phyloP scores from a whole-genome alignment of 116 monocot genomes.

The Zostera marina region DNA sequence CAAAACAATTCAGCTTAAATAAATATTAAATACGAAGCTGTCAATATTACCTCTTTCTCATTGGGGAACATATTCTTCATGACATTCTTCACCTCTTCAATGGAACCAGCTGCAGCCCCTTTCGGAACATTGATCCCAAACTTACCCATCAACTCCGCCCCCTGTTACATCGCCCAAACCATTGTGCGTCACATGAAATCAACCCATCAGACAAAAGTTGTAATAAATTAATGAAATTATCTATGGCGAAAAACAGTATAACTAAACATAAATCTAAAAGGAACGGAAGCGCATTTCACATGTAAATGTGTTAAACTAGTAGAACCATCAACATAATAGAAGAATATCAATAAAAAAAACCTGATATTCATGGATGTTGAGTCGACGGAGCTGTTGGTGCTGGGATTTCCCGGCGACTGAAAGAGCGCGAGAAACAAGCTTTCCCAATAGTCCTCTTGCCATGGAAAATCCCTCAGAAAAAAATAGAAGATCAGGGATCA shows the following conservation, averaged over 20 bases:
- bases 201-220: too few species aligned
- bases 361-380: conserved; percentile 99
- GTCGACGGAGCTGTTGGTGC: conserved; percentile 89
- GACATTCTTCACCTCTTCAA: conserved; percentile 55
- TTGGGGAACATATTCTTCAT: conserved; percentile 45
- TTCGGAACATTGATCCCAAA: conserved; percentile 84
- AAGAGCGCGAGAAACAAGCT: conserved; percentile 38
- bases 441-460: conserved; percentile 51
- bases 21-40: background rate
- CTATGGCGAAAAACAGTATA: too few species aligned
- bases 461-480: conserved; percentile 4
- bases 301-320: background rate
- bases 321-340: background rate
- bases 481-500: background rate
- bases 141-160: conserved; percentile 89
- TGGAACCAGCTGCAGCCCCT: conserved; percentile 59
- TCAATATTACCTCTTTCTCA: conserved; percentile 55
- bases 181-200: background rate
- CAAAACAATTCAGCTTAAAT: background rate
- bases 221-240: too few species aligned
- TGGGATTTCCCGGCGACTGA: conserved; percentile 64
- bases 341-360: conserved; percentile 16
- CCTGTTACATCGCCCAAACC: conserved; percentile 20
- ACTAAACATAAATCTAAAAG: too few species aligned
- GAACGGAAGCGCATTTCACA: too few species aligned